Evolutionary conservation across 2,329 filamentous ascomycete genomes (phyloP).

Genomic region (Trichothecium sympodiale): DNA sequence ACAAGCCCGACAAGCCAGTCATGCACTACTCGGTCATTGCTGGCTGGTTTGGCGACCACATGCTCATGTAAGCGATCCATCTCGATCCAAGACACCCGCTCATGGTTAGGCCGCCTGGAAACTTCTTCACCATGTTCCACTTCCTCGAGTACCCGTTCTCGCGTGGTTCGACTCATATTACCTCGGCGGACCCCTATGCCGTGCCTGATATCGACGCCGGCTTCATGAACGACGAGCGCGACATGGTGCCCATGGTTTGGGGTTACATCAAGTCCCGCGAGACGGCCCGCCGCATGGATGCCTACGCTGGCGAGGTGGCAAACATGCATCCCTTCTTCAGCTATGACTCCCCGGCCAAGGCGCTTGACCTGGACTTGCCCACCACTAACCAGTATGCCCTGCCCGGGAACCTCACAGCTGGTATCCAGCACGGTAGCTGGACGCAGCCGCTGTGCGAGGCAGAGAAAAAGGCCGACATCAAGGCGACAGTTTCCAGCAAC

Average conservation of each 20-base stretch:
- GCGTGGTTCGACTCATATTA: slow-evolving; percentile 60
- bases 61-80: slow-evolving; percentile 36
- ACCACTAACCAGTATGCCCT: slow-evolving; percentile 70
- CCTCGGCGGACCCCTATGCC: slow-evolving; percentile 61
- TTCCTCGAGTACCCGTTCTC: slow-evolving; percentile 72
- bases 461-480: slow-evolving; percentile 32
- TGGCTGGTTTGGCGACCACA: slow-evolving; percentile 52
- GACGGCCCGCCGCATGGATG: slow-evolving; percentile 67
- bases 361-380: slow-evolving; percentile 61
- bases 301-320: slow-evolving; percentile 64
- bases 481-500: slow-evolving; percentile 50
- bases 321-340: slow-evolving; percentile 61
- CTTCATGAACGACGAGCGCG: slow-evolving; percentile 77
- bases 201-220: slow-evolving; percentile 68
- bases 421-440: slow-evolving; percentile 67
- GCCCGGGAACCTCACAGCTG: slow-evolving; percentile 58
- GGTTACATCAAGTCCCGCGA: slow-evolving; percentile 74
- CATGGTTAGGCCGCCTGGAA: slow-evolving; percentile 55
- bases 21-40: slow-evolving; percentile 77
- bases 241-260: slow-evolving; percentile 80
- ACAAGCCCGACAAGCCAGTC: slow-evolving; percentile 77
- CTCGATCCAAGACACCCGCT: slow-evolving; percentile 22
- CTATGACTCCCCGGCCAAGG: slow-evolving; percentile 57
- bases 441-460: slow-evolving; percentile 44
- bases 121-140: slow-evolving; percentile 79